Base-by-base conservation (phyloP, 495 filamentous ascomycete species). In the Schizothecium vesticola region DNA sequence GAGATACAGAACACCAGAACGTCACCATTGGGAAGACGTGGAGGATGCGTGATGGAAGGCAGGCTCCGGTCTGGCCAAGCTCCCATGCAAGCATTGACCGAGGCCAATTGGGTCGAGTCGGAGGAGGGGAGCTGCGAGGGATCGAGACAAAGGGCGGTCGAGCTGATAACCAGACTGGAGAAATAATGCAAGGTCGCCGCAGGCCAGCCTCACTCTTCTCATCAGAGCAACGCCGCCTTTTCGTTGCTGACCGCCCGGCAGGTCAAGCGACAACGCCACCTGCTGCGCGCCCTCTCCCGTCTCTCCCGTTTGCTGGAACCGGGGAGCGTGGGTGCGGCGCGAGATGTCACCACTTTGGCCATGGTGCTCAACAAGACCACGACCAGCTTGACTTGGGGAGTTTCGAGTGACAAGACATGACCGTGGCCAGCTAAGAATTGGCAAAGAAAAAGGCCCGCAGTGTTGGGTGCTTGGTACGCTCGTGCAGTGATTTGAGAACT, bases 191-290 rank as follows among this genome's bases (percentile, higher is more conserved):
- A 43, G 33, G 33, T 43, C 33, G 33, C 13, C 33, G 60, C 26
- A 25, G 11, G 24, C 22, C 62, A 64, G 62, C 62, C 62, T 64
- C 62, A 64, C 62, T 64, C 60, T 64, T 65, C 28, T 63, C n/a
- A 22, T 19, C 16, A 23, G 23, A 60, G 58, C 16, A 1, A 8
- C 13, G n/a, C n/a, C n/a, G n/a, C n/a, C n/a, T n/a, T n/a, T n/a
- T 43, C 13, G 4, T 43, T 31, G 22, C 43, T 31, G 25, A 59
- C 43, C 28, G 64, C 64, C 51, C 64, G 51, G 21, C 57, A 67
- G 65, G 58, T 59, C 22, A 68, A 63, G 43, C 60, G 12, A 10
- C 28, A 36, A 43, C 66, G 61, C 60, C 59, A 28, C 62, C 60
- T 29, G 43, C 65, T 33, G 56, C 66, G 28, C 24, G 58, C 29